phyloP scores from a whole-genome alignment of 768 basidiomycete genomes.

The Agaricus bisporus region DNA sequence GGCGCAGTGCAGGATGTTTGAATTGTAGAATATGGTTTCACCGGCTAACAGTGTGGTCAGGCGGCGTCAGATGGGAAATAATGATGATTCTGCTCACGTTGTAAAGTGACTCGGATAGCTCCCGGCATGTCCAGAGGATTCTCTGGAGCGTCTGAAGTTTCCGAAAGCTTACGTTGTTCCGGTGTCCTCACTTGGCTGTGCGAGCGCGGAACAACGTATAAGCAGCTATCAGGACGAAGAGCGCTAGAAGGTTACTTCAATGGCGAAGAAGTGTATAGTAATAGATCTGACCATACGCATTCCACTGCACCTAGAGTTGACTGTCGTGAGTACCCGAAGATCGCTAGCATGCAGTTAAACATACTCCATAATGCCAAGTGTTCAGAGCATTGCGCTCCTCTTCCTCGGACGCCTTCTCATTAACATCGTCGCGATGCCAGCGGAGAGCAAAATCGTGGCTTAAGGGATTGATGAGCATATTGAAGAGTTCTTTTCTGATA shows the following conservation, averaged over 20 bases:
- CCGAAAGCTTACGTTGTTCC: constrained; percentile 53
- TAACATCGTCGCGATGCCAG: constrained; percentile 78
- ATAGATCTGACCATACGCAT: constrained; percentile 46
- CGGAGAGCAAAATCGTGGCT: constrained; percentile 62
- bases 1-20: constrained; percentile 73
- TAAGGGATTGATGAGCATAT: constrained; percentile 65
- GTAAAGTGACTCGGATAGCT: constrained; percentile 44
- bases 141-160: constrained; percentile 39
- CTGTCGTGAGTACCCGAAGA: not conserved
- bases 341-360: constrained; percentile 13
- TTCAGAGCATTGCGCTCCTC: constrained; percentile 55
- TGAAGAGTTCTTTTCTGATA: constrained; percentile 55
- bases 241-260: constrained; percentile 34
- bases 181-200: constrained; percentile 52
- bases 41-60: constrained; percentile 37
- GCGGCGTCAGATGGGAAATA: not conserved
- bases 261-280: not conserved
- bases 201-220: constrained; percentile 66
- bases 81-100: constrained; percentile 33
- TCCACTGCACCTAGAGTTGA: constrained; percentile 64
- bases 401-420: constrained; percentile 46
- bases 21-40: constrained; percentile 76
- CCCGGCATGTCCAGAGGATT: constrained; percentile 71
- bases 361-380: constrained; percentile 61
- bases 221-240: constrained; percentile 60